Percentiles rank a stretch among this genome's conserved stretches.
phyloP scores from a whole-genome alignment of 2,329 filamentous ascomycete genomes.

The Ceratocystis cubensis region DNA sequence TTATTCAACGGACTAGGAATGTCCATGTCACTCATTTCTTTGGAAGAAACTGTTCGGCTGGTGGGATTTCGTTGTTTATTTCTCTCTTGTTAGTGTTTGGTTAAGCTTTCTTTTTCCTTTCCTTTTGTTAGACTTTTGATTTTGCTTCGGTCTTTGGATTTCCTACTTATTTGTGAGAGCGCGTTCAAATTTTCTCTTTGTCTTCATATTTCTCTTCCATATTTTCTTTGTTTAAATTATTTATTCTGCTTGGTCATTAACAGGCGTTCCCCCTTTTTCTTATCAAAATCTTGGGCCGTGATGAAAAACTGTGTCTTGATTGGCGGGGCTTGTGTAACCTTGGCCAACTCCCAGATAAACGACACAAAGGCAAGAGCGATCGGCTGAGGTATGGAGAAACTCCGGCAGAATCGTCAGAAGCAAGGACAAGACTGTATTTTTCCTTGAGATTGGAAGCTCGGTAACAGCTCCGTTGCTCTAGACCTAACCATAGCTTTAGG shows the following conservation, averaged over 20 bases:
- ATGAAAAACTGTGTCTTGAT: too few species aligned
- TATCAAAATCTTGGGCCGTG: too few species aligned
- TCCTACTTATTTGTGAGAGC: not conserved
- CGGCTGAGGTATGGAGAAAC: not conserved
- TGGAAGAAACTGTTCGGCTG: not conserved
- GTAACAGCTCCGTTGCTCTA: not conserved
- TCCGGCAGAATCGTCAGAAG: not conserved
- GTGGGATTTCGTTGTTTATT: slow-evolving; percentile 11
- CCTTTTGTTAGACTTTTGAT: slow-evolving; percentile 6
- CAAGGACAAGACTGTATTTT: not conserved
- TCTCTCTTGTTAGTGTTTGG: slow-evolving; percentile 17
- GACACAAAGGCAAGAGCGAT: not conserved
- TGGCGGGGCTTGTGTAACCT: not conserved
- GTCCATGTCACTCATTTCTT: too few species aligned
- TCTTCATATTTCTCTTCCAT: not conserved
- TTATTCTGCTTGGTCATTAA: not conserved
- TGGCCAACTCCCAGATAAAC: not conserved
- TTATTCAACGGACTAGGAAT: not conserved
- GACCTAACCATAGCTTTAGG: not conserved
- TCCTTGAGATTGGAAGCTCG: not conserved
- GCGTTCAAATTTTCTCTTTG: not conserved
- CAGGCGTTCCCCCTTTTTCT: too few species aligned
- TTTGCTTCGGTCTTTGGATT: not conserved
- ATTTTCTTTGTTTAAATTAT: not conserved
- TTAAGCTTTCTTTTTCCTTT: slow-evolving; percentile 11